Conservation (phyloP, 257 asterid species). For the Ballota nigra region DNA sequence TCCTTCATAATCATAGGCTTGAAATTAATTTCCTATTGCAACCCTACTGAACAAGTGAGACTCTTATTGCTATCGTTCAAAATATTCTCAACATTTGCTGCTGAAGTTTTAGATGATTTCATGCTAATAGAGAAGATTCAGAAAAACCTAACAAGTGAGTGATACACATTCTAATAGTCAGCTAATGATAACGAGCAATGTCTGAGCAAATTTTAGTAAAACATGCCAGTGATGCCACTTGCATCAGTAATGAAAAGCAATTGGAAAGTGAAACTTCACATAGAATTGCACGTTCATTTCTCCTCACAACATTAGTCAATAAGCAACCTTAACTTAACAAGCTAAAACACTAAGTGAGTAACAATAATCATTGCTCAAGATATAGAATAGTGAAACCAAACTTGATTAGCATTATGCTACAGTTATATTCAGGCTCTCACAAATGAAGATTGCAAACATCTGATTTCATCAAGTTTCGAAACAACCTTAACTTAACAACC, state of each 20-base stretch:
- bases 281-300: slow-evolving; percentile 4
- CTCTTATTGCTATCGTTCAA: not conserved
- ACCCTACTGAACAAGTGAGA: not conserved
- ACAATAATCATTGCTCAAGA: not conserved
- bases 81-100: not conserved
- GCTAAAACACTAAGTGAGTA: not conserved
- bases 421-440: not conserved
- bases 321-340: not conserved
- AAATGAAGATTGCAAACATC: not conserved
- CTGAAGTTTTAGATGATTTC: not conserved
- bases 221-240: not conserved
- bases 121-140: not conserved
- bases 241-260: not conserved
- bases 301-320: not conserved
- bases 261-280: not conserved
- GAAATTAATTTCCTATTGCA: not conserved
- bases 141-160: not conserved
- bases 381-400: not conserved
- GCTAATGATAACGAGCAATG: not conserved
- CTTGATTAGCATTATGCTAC: not conserved
- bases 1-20: not conserved
- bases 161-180: not conserved
- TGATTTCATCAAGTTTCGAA: not conserved
- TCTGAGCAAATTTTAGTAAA: not conserved
- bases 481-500: not conserved